Evolutionary conservation across 2,329 filamentous ascomycete species (phyloP), one percentile per base, ranked within the genome.

Genomic region (Verticillium nubilum): DNA sequence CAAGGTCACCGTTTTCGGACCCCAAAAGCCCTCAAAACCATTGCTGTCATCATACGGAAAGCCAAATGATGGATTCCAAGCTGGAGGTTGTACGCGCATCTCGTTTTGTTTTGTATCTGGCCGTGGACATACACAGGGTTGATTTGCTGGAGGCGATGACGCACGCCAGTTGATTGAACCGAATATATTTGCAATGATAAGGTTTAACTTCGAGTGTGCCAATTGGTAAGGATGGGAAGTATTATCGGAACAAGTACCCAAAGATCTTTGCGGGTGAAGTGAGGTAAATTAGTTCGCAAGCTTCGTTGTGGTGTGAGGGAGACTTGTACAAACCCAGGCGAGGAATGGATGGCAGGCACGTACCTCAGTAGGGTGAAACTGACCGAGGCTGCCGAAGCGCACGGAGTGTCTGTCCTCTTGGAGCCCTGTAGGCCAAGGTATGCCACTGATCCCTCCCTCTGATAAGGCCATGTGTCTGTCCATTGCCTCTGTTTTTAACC

Each of bases 1-100:
- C 52, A 91, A 68, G 0, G 88, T 91, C 9, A 86, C 86, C 1
- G 88, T 91, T 59, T 89, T 85, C 25, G 87, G 84, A 5, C 80
- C 83, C 88, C 88, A 92, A 70, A 84, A 86, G 23, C 87, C 87
- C 37, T 72, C 56, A 6, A 54, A 31, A 27, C 29, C 31, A 27
- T 42, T 35, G 29, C 56, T 58, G n/a, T 63, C 58, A n/a, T 63
- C 61, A 54, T 63, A 63, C 4, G 61, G 52, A 26, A 62, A 35
- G 13, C 60, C 50, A 6, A 58, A 26, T 4, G 25, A n/a, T 10
- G 35, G 47, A 25, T 15, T 26, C 26, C 26, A 47, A 7, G 54
- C 9, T 10, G 54, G 25, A 3, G 26, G 25, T 23, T 47, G 33
- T 15, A 4, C 15, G 9, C 27, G 6, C 54, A 56, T 56, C 10